phyloP scores from a whole-genome alignment of 257 asterid genomes.

The Gentiana straminea region DNA sequence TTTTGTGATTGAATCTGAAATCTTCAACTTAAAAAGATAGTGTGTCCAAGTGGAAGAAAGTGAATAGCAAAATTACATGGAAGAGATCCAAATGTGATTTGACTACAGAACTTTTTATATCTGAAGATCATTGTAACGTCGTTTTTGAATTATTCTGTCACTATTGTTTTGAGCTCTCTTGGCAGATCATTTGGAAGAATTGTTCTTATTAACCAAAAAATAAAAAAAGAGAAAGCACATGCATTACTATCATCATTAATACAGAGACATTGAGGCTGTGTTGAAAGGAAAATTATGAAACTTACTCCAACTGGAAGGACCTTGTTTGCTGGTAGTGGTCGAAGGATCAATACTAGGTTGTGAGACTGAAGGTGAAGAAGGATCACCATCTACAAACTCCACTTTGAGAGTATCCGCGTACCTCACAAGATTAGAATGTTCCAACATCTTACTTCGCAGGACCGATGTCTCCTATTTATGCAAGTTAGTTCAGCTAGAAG shows the following conservation, averaged over 20 bases:
- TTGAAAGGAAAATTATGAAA: background rate
- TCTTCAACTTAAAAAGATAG: too few relatives aligned
- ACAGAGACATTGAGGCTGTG: too few relatives aligned
- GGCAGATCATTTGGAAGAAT: too few relatives aligned
- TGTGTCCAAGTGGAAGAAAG: too few relatives aligned
- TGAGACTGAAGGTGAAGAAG: slow-evolving; percentile 30
- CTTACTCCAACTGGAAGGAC: slow-evolving; percentile 77
- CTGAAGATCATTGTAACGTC: too few relatives aligned
- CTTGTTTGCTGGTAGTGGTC: slow-evolving; percentile 46
- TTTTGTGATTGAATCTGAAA: too few relatives aligned
- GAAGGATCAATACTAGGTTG: slow-evolving; percentile 49
- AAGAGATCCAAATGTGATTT: too few relatives aligned
- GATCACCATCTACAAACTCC: slow-evolving; percentile 44
- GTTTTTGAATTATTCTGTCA: too few relatives aligned
- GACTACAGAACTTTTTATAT: too few relatives aligned
- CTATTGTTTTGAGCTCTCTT: too few relatives aligned
- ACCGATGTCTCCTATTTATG: slow-evolving; percentile 68
- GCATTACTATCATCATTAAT: background rate
- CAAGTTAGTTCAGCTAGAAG: background rate
- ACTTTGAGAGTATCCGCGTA: slow-evolving; percentile 63
- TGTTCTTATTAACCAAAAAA: too few relatives aligned
- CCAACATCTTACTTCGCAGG: slow-evolving; percentile 66
- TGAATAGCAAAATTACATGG: too few relatives aligned
- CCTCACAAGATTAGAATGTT: slow-evolving; percentile 56
- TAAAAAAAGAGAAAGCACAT: background rate